Evolutionary conservation across 352 stramenopile species (phyloP), one percentile per base, ranked within the genome.

Genomic region (Globisporangium paroecandrum): DNA sequence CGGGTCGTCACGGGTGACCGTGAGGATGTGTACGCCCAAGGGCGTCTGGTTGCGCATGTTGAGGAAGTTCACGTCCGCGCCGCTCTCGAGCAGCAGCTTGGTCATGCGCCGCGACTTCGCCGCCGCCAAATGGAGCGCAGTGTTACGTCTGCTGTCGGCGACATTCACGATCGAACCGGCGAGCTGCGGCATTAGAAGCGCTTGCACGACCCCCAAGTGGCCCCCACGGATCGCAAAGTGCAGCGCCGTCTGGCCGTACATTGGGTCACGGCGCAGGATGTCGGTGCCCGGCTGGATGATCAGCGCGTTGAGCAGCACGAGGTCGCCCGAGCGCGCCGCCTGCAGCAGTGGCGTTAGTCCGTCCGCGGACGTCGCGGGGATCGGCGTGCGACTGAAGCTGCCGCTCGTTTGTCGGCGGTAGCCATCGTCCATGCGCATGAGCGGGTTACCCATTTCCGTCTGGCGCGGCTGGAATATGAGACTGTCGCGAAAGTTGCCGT

Each of bases 391-490:
- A 4, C 57, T 64, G 27, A 75, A 74, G 69, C 62, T 82, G 58
- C 68, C 75, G 71, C 18, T 24, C 4, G 22, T 25, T 4, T 47
- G 9, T 8, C 70, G 73, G n/a, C 73, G 74, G 69, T 90, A 91
- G 49, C 68, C 74, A 34, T 90, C 82, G 72, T 92, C 83, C 78
- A 90, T 89, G 32, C 82, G 78, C 83, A 92, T 92, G 51, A 92
- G 66, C 29, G 77, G 72, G 61, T 81, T 92, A 61, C 82, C 80
- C 69, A 89, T 79, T 70, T 92, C 83, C 5, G 82, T 86, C n/a
- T 67, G 66, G 5, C 79, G 74, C 10, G 69, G 70, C 7, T 65
- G 62, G 63, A 63, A 49, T 62, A 54, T 10, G 20, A 91, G 69
- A 49, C 79, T 89, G 68, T 91, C 83, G 34, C 83, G 83, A 46